Conservation (phyloP, 495 filamentous ascomycete genomes). For the Jackrogersella multiformis region DNA sequence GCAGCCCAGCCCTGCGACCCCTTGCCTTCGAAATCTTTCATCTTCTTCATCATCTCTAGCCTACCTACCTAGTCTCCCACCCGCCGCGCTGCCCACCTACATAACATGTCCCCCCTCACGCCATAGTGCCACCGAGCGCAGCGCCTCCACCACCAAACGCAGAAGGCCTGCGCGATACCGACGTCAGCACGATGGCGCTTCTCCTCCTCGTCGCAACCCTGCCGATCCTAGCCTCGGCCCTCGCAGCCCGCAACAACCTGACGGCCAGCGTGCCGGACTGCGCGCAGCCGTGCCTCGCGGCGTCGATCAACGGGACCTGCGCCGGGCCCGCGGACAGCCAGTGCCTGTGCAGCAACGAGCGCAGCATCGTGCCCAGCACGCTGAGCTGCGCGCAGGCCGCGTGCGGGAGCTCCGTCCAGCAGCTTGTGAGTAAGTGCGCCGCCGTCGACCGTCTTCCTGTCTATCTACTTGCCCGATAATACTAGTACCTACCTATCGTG, state of each 20-base stretch:
- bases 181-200: constrained; percentile 21
- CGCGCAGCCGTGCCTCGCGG: too few relatives aligned
- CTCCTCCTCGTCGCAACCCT: constrained; percentile 7
- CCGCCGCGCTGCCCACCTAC: neutral
- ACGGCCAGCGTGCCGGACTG: constrained; percentile 34
- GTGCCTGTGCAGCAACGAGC: constrained; percentile 36
- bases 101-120: neutral
- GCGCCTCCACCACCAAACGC: neutral
- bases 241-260: constrained; percentile 30
- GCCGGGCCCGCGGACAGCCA: constrained; percentile 21
- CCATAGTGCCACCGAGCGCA: neutral
- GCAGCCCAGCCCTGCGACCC: neutral
- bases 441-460: too few relatives aligned
- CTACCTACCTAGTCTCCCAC: too few relatives aligned
- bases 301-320: constrained; percentile 24
- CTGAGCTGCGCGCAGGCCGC: constrained; percentile 15
- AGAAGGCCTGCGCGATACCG: neutral
- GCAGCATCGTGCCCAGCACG: constrained; percentile 11
- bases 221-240: neutral
- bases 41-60: too few relatives aligned
- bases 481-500: too few relatives aligned
- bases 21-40: neutral
- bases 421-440: constrained; percentile 12
- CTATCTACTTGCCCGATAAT: too few relatives aligned
- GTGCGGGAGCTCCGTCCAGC: constrained; percentile 16